Base-by-base conservation (phyloP, 805 yeast species). In the Millerozyma acaciae region DNA sequence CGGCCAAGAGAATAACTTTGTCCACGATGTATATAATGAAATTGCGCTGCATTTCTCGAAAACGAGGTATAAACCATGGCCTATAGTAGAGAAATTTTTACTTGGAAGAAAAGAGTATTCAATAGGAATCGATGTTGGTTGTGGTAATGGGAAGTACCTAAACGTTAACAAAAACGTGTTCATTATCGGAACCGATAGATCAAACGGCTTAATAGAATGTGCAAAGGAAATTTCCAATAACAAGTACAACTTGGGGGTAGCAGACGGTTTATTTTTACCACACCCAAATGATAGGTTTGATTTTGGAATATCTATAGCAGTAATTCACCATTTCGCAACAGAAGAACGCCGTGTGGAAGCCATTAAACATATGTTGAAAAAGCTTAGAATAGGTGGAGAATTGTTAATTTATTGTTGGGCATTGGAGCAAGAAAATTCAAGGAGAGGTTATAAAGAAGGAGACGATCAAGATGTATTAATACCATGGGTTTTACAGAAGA, bases 51-150 rank as follows among this genome's bases (percentile, higher is more conserved):
- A 93, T 55, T 93, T 93, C 56, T 89, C 97, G 2, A 82, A 82
- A 45, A 93, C 98, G 0, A 60, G 98, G 30, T 93, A 89, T 61
- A 90, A 84, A 64, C 97, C 97, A 17, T 93, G 98, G 98, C 97
- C 97, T 6, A 78, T 88, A 14, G 98, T 93, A 16, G 85, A 84
- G 32, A 57, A 69, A 39, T 93, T 83, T 51, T 59, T 93, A 28
- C 51, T 46, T 8, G 45, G 57, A 1, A 73, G 75, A 46, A 38
- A 53, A 0, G 60, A 62, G 5, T 82, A 86, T 26, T 61, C 80
- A 1, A 41, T 90, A 1, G 98, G 98, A 1, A 68, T 88, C 18
- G 98, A 93, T 60, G 86, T 90, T 14, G 98, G 98, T 0, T 90
- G 97, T 57, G 98, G 98, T 3, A 93, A 93, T 55, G 98, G 98